Evolutionary conservation across 2,329 filamentous ascomycete species (phyloP).

Genomic region (Botrytis squamosa): DNA sequence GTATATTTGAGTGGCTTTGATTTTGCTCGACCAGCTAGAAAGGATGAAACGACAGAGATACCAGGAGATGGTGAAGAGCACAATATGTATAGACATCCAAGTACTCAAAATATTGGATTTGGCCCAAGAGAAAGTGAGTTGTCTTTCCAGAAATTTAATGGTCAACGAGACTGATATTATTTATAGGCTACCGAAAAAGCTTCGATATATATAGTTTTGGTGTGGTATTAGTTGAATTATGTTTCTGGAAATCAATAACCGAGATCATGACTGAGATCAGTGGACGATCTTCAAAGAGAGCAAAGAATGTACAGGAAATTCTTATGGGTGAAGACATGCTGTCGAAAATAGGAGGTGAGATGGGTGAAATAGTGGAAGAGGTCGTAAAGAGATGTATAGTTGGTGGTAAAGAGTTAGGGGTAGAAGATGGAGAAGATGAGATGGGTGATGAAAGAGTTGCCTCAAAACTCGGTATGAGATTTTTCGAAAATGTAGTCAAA

Average conservation of each 20-base stretch:
- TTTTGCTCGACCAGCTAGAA: slow-evolving; percentile 50
- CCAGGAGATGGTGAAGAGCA: slow-evolving; percentile 46
- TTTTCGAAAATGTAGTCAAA: slow-evolving; percentile 49
- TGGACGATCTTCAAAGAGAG: slow-evolving; percentile 23
- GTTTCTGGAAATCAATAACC: slow-evolving; percentile 52
- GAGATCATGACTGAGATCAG: slow-evolving; percentile 41
- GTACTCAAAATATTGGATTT: slow-evolving; percentile 26
- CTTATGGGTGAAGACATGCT: slow-evolving; percentile 39
- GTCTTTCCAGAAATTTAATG: not conserved
- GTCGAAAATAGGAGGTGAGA: slow-evolving; percentile 41
- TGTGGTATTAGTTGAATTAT: slow-evolving; percentile 53
- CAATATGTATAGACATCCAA: slow-evolving; percentile 52
- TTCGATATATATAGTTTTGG: slow-evolving; percentile 55
- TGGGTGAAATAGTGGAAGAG: slow-evolving; percentile 45
- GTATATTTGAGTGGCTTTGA: slow-evolving; percentile 55
- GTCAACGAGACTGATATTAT: not conserved
- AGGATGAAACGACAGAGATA: slow-evolving; percentile 52
- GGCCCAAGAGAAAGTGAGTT: slow-evolving; percentile 23
- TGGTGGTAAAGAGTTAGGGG: slow-evolving; percentile 41
- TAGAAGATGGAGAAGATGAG: slow-evolving; percentile 44
- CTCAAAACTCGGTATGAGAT: slow-evolving; percentile 43
- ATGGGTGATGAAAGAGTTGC: slow-evolving; percentile 42
- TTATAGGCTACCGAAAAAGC: slow-evolving; percentile 40
- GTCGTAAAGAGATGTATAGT: slow-evolving; percentile 42
- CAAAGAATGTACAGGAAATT: slow-evolving; percentile 43